These are phyloP conservation scores for Nothophytophthora sp. DNA, from an alignment of 352 stramenopile species.

Conservation along the genomic window DNA sequence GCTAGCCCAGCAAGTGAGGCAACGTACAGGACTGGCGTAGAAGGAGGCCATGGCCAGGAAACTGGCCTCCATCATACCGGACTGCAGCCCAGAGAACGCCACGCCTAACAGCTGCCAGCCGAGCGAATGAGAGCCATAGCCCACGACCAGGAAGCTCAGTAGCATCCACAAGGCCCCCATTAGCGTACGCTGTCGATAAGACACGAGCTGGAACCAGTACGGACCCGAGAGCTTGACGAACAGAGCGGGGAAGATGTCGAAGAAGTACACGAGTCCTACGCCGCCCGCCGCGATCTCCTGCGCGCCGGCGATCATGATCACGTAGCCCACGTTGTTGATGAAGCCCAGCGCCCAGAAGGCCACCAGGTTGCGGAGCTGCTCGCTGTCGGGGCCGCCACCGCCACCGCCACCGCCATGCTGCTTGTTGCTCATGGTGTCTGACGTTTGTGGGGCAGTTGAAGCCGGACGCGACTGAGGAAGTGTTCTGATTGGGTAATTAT, in stretches of 20 bases:
- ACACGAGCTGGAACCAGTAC: conserved; percentile 95
- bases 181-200: conserved; percentile 82
- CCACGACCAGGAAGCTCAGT: conserved; percentile 79
- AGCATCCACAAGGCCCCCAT: conserved; percentile 80
- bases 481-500: too few relatives aligned
- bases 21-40: conserved; percentile 69
- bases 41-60: conserved; percentile 88
- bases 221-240: conserved; percentile 89
- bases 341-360: conserved; percentile 94
- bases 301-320: conserved; percentile 94
- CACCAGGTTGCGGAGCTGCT: conserved; percentile 60
- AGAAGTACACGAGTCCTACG: conserved; percentile 92
- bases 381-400: conserved; percentile 2
- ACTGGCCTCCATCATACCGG: conserved; percentile 88
- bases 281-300: conserved; percentile 92
- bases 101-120: conserved; percentile 88
- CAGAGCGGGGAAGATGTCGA: conserved; percentile 90
- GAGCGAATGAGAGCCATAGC: conserved; percentile 50
- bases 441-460: background rate
- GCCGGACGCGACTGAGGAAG: background rate
- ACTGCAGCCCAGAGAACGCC: conserved; percentile 84
- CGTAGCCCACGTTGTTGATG: conserved; percentile 94
- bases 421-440: conserved; percentile 1
- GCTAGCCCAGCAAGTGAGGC: conserved; percentile 92
- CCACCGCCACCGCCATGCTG: background rate